Percentiles rank a stretch among this genome's conserved stretches.
phyloP scores from a whole-genome alignment of 108 stramenopile species.

The Cyclotella sp. region DNA sequence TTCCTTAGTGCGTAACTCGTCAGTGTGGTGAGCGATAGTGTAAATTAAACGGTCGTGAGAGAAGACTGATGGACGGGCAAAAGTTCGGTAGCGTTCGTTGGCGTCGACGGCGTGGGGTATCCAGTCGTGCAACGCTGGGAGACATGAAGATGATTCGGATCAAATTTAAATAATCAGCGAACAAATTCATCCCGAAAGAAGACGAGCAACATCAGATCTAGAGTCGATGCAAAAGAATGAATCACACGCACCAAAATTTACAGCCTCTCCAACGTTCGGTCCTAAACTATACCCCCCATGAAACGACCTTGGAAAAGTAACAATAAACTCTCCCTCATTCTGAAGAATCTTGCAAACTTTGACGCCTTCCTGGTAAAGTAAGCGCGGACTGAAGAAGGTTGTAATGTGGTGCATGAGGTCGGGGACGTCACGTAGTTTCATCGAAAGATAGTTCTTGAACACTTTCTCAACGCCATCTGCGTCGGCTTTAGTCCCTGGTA shows the following conservation, averaged over 20 bases:
- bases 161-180: background rate
- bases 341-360: constrained; percentile 92
- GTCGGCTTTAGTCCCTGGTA: constrained; percentile 84
- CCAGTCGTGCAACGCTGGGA: constrained; percentile 93
- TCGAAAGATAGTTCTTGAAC: constrained; percentile 89
- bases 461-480: constrained; percentile 87
- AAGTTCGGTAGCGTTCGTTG: constrained; percentile 89
- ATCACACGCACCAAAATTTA: constrained; percentile 64
- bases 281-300: constrained; percentile 97
- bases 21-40: constrained; percentile 86
- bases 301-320: constrained; percentile 97
- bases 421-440: constrained; percentile 93
- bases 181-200: too few relatives aligned
- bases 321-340: constrained; percentile 92
- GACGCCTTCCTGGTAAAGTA: constrained; percentile 83
- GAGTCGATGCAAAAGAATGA: background rate
- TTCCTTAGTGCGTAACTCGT: constrained; percentile 66
- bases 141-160: too few relatives aligned
- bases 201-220: background rate
- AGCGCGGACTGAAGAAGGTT: constrained; percentile 92
- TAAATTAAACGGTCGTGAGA: constrained; percentile 92
- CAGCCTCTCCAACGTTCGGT: constrained; percentile 96
- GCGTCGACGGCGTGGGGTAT: constrained; percentile 91
- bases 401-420: constrained; percentile 95
- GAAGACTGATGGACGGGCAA: constrained; percentile 89